Evolutionary conservation across 805 yeast species (phyloP), one percentile per base, ranked within the genome.

Genomic region (Gaillardinia entomophila): DNA sequence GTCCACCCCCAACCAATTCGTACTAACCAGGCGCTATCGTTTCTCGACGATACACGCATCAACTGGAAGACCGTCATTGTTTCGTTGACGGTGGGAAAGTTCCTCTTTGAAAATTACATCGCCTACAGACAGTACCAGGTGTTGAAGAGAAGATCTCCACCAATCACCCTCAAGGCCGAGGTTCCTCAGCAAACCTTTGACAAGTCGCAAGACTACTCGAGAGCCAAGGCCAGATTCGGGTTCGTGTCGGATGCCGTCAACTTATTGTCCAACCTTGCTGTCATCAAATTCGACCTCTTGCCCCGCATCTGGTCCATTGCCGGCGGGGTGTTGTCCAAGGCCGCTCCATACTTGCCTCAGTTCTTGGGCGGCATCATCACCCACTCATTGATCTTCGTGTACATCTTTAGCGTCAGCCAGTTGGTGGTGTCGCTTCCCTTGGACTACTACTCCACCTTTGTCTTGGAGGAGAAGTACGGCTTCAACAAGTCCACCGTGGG

Each of bases 391-490:
- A 6, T 26, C 28, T 26, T 26, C 12, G 7, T 10, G 8, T 63
- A 75, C 47, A 62, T 77, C 20, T 38, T 79, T 28, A 65, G 79
- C 6, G 6, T 19, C 8, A 10, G 8, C 10, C 22, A 19, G 10
- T 64, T 79, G 2, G 31, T 86, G 2, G 37, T 77, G 19, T 66
- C 75, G 3, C 54, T 83, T 34, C 98, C 98, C 3, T 51, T 79
- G 15, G 68, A 79, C 7, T 79, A 82, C 55, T 89, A 88, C 60
- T 66, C 73, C 36, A 82, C 82, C 47, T 92, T 92, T 63, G 89
- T 88, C 12, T 68, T 92, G 45, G 98, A 92, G 61, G 96, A 90
- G 55, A 77, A 77, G 59, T 90, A 71, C 49, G 98, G 98, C 1
- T 92, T 92, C 66, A 92, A 92, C 66, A 92, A 92, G 60, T 70